Evolutionary conservation across 169 alveolate genomes (phyloP).

Genomic region (Plasmodium ovale): DNA sequence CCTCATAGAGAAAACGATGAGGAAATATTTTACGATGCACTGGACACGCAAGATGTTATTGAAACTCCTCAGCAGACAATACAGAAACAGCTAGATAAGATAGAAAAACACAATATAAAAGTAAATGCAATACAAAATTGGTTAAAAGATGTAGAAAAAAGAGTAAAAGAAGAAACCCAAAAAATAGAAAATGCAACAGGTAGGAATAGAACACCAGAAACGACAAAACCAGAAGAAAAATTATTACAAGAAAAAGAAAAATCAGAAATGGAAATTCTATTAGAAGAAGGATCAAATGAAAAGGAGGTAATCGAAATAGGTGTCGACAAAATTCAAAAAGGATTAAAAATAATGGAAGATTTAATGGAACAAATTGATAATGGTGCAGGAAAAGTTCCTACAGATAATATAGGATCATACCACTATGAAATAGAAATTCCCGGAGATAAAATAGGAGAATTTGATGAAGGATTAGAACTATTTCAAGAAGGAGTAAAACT

Average conservation of each 20-base stretch:
- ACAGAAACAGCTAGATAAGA: not conserved
- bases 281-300: conserved; percentile 21
- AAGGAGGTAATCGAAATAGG: conserved; percentile 29
- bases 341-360: conserved; percentile 24
- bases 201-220: not conserved
- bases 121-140: conserved; percentile 1
- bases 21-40: not conserved
- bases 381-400: conserved; percentile 11
- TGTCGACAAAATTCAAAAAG: conserved; percentile 18
- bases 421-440: conserved; percentile 29
- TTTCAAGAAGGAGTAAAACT: conserved; percentile 42
- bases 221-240: not conserved
- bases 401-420: conserved; percentile 35
- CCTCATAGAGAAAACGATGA: not conserved
- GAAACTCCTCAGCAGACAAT: not conserved
- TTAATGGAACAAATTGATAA: conserved; percentile 16
- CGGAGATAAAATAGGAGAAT: conserved; percentile 14
- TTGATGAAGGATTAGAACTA: conserved; percentile 38
- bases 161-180: conserved; percentile 3
- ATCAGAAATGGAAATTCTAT: conserved; percentile 1
- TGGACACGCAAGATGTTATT: not conserved
- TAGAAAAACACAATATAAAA: conserved; percentile 28
- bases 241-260: not conserved
- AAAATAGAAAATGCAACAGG: conserved; percentile 7
- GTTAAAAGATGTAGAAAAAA: conserved; percentile 29